Evolutionary conservation across 352 stramenopile species (phyloP), one percentile per base, ranked within the genome.

Genomic region (Pythium guiyangense): DNA sequence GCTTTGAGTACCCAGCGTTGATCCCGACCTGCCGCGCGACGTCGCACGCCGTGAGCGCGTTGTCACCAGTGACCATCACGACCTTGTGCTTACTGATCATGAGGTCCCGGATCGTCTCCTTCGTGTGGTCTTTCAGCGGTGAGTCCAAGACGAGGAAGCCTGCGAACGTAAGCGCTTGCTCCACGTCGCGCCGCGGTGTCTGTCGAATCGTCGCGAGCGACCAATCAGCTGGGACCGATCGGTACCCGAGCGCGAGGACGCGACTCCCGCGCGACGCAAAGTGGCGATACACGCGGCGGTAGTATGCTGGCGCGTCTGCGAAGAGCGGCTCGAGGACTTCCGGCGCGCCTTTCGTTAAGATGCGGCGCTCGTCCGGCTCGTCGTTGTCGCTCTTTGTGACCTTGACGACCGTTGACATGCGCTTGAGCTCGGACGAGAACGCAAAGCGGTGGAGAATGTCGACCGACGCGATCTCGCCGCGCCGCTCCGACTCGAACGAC

Each of bases 1-100:
- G 49, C 27, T 70, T 60, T 1, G 42, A 59, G 14, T 31, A 59
- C 37, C 49, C 42, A 10, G 61, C 63, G 26, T 71, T 70, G 25
- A 98, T 90, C 10, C 81, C 74, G 11, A 98, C 86, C 62, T 96
- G 77, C 11, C 76, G 67, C 8, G 92, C 92, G n/a, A 98, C 93
- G 57, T 98, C 87, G 27, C 76, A 88, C 2, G 96, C 96, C 26
- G 96, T 99, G 26, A 98, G 77, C 6, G 90, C 70, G 40, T 90
- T 90, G 69, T 99, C 96, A 37, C 96, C 96, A 2, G 96, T 99
- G 66, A 98, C 97, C 71, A 99, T 98, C 10, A 96, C 77, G 18
- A 91, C 69, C 29, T 77, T 57, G 63, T 98, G 90, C 18, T 82
- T 74, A 31, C 84, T 90, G 11, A 54, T 59, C 25, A 76, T 54